Base-by-base conservation (phyloP, 2,329 filamentous ascomycete genomes). In the Aspergillus hortae region DNA sequence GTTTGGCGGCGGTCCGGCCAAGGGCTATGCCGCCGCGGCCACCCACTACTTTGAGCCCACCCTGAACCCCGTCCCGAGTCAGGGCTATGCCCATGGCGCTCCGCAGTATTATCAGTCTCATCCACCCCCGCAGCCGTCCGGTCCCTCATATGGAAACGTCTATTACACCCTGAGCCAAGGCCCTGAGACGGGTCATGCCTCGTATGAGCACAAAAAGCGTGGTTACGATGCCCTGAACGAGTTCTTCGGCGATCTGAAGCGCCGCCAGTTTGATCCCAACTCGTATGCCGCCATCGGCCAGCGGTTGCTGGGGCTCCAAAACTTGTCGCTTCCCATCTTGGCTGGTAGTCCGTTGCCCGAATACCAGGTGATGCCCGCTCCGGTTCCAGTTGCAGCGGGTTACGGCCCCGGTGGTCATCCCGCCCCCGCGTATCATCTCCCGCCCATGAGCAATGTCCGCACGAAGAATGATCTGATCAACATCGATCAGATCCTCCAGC, bases 391-490 rank as follows among this genome's bases (percentile, higher is more conserved):
- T 58, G 83, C 72, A 46, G 51, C 75, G 59, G 84, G 73, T 58
- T 77, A 84, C 65, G 73, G 80, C 59, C 71, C 76, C 56, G 72
- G 79, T 64, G 78, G 82, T 52, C 80, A 85, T 35, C 80, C 87
- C 60, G 85, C 90, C 69, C 89, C 92, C 48, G 79, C 81, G 65
- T 96, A 96, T 75, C 90, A 90, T 56, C 80, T 96, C 53, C 90
- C 94, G 49, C 85, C 91, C 9, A 90, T 95, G 78, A 85, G 86
- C 44, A 95, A 91, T 64, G 81, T 95, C 51, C 86, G 92, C 66
- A 96, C 92, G 45, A 96, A 97, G 81, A 91, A 85, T 69, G 94
- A 99, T 69, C 80, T 99, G 41, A 78, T 95, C 69, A 91, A 95
- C 69, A 92, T 97, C 65, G 94, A 97, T 70, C 88, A 91, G 67